Conservation (phyloP, 192 early-diverging fungal genomes). For the Endogone sp. region DNA sequence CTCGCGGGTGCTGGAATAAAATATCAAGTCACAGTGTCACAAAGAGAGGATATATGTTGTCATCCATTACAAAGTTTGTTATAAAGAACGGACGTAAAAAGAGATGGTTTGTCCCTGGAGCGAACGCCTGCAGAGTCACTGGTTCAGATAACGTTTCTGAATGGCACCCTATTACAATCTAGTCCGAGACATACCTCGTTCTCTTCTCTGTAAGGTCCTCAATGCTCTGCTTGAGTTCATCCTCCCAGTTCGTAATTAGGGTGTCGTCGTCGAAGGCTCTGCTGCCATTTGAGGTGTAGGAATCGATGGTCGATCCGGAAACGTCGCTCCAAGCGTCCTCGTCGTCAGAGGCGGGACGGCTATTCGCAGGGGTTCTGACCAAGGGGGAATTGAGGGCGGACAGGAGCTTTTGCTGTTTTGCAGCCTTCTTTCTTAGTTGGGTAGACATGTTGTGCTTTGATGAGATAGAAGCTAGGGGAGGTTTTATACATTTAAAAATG, state of each 20-base stretch:
- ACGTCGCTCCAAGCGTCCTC: not conserved
- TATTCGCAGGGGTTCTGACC: not conserved
- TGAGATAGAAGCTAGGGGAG: too few species aligned
- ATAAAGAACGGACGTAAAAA: too few species aligned
- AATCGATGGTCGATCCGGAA: not conserved
- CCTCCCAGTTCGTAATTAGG: slow-evolving; percentile 24
- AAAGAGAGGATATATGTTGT: not conserved
- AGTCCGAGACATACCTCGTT: slow-evolving; percentile 34
- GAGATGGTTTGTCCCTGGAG: too few species aligned
- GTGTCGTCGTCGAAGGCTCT: not conserved
- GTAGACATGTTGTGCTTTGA: not conserved
- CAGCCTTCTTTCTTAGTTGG: slow-evolving; percentile 4
- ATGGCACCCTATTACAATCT: too few species aligned
- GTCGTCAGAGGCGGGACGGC: not conserved
- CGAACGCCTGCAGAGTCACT: too few species aligned
- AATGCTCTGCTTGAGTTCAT: slow-evolving; percentile 43
- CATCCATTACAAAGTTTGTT: too few species aligned
- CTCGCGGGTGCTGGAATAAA: slow-evolving; percentile 56
- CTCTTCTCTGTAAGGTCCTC: slow-evolving; percentile 48
- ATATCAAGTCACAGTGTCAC: not conserved
- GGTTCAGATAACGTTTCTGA: not conserved
- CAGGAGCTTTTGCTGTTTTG: not conserved
- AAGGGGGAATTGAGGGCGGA: not conserved
- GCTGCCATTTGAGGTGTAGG: not conserved
- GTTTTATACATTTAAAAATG: too few species aligned